These are phyloP conservation scores for Ceratocystis eucalypticola DNA, from an alignment of 2,329 filamentous ascomycete species.

Conservation along the genomic window DNA sequence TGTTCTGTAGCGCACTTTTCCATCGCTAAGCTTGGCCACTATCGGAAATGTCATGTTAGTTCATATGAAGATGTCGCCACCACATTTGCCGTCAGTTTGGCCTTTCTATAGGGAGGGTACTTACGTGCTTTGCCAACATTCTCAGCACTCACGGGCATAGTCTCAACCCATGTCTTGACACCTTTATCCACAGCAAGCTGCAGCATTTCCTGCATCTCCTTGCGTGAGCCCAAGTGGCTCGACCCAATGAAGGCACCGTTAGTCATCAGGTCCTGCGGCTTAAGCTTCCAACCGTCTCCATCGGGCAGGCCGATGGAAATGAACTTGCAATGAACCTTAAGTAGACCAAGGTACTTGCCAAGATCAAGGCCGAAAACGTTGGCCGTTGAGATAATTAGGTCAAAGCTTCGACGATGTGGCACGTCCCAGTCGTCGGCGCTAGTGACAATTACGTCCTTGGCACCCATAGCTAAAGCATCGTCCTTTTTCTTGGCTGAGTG, in stretches of 20 bases:
- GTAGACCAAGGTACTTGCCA: conserved; percentile 56
- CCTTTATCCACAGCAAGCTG: conserved; percentile 56
- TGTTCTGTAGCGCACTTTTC: conserved; percentile 21
- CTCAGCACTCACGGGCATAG: conserved; percentile 58
- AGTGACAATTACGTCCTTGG: conserved; percentile 43
- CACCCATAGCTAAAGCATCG: conserved; percentile 41
- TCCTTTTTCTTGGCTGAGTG: conserved; percentile 41
- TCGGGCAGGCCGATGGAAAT: conserved; percentile 70
- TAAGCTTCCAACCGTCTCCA: conserved; percentile 56
- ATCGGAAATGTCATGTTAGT: conserved; percentile 4
- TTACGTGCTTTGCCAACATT: conserved; percentile 28
- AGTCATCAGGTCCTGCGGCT: conserved; percentile 57
- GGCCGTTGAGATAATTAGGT: conserved; percentile 60
- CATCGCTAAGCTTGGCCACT: conserved; percentile 12
- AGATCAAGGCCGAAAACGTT: conserved; percentile 55
- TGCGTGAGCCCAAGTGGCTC: conserved; percentile 56
- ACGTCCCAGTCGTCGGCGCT: conserved; percentile 39
- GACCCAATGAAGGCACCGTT: conserved; percentile 64
- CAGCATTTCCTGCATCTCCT: conserved; percentile 59
- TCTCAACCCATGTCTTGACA: conserved; percentile 56
- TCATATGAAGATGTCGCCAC: neutral
- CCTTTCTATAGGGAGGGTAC: neutral
- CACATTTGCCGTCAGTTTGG: no score
- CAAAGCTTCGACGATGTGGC: conserved; percentile 44
- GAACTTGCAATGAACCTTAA: conserved; percentile 72